Percentiles rank a stretch among this genome's conserved stretches.
phyloP scores from a whole-genome alignment of 768 basidiomycete genomes.

The Termitomyces sp. region DNA sequence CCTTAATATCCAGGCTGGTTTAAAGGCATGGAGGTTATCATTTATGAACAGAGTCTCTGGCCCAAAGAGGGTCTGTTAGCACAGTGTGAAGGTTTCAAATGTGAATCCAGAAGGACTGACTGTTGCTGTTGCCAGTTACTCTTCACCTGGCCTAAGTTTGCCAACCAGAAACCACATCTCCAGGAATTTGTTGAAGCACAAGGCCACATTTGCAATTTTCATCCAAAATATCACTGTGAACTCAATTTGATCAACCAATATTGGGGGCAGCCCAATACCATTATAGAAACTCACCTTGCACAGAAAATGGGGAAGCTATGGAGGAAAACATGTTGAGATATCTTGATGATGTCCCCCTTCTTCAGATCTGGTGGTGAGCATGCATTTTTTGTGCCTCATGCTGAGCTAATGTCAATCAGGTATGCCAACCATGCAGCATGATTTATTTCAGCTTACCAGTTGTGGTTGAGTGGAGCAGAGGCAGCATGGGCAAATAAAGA shows the following conservation, averaged over 20 bases:
- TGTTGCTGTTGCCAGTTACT: slow-evolving; percentile 13
- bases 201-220: slow-evolving; percentile 27
- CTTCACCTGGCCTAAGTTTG: slow-evolving; percentile 10
- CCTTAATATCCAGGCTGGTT: slow-evolving; percentile 25
- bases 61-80: slow-evolving; percentile 15
- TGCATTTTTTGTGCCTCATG: not conserved
- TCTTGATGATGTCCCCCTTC: slow-evolving; percentile 22
- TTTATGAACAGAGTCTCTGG: slow-evolving; percentile 17
- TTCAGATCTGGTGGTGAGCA: slow-evolving; percentile 13
- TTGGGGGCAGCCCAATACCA: slow-evolving; percentile 29
- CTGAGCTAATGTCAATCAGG: not conserved
- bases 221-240: slow-evolving; percentile 25
- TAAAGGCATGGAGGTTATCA: slow-evolving; percentile 29
- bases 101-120: slow-evolving; percentile 9
- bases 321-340: slow-evolving; percentile 21
- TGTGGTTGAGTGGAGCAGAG: not conserved
- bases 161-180: slow-evolving; percentile 20
- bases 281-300: slow-evolving; percentile 21
- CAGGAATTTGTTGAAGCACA: slow-evolving; percentile 16
- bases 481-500: not conserved
- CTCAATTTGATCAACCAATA: not conserved
- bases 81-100: slow-evolving; percentile 20
- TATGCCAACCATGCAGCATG: not conserved
- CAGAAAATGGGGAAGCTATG: slow-evolving; percentile 20
- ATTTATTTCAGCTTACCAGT: not conserved